Conservation (phyloP, 176 grass and related monocot genomes). For the Musa schizocarpa region DNA sequence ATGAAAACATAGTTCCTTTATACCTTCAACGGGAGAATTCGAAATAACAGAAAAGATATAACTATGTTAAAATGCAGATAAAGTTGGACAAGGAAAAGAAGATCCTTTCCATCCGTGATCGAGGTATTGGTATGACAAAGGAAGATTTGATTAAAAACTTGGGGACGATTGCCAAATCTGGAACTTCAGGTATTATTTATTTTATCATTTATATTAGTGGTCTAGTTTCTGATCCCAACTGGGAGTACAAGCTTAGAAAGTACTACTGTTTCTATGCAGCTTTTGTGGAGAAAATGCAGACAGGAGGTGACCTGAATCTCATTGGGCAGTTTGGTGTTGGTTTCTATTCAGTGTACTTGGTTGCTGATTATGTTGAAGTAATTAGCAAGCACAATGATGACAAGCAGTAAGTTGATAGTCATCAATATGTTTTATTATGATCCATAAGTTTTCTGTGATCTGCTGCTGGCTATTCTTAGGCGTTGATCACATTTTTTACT, state of each 20-base stretch:
- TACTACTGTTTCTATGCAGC: constrained; percentile 34
- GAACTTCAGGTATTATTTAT: constrained; percentile 59
- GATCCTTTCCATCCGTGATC: constrained; percentile 74
- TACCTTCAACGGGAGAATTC: neutral
- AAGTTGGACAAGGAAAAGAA: constrained; percentile 96
- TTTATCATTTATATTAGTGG: neutral
- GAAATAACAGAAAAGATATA: neutral
- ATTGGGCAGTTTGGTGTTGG: constrained; percentile 99
- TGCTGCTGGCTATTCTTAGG: neutral
- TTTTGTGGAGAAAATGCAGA: constrained; percentile 91
- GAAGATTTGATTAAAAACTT: constrained; percentile 96
- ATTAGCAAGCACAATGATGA: constrained; percentile 99
- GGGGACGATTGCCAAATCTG: constrained; percentile 93
- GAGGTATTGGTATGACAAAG: constrained; percentile 97
- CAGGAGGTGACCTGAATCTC: constrained; percentile 78
- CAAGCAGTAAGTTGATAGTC: constrained; percentile 58
- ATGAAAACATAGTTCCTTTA: neutral
- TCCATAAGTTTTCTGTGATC: neutral
- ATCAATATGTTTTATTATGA: neutral
- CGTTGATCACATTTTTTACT: neutral
- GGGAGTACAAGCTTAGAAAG: neutral
- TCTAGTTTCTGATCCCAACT: neutral
- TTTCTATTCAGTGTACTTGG: constrained; percentile 96
- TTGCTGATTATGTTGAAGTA: constrained; percentile 98
- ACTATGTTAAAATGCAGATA: constrained; percentile 47